Evolutionary conservation across 345 rosid species (phyloP).

Genomic region (Arabis hirsuta): DNA sequence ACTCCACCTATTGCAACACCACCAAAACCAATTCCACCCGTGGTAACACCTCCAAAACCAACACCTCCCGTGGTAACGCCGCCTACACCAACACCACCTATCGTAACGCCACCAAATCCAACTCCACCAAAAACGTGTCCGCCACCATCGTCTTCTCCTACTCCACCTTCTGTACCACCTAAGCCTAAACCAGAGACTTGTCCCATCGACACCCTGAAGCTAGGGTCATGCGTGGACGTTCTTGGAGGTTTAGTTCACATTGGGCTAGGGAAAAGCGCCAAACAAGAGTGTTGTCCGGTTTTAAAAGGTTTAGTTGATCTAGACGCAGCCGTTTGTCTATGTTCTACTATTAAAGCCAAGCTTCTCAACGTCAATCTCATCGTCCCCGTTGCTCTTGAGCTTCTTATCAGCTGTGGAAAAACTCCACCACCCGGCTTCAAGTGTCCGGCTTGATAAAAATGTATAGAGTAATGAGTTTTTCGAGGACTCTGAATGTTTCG

Average conservation of each 20-base stretch:
- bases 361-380: conserved; percentile 66
- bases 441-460: conserved; percentile 43
- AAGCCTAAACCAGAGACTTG: conserved; percentile 56
- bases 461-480: conserved; percentile 17
- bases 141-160: background rate
- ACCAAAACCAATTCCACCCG: background rate
- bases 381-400: conserved; percentile 73
- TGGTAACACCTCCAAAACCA: background rate
- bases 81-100: background rate
- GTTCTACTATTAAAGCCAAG: conserved; percentile 74
- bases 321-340: conserved; percentile 85
- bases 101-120: background rate
- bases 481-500: background rate
- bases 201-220: conserved; percentile 66
- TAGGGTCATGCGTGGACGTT: conserved; percentile 79
- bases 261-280: conserved; percentile 68
- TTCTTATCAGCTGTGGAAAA: conserved; percentile 81
- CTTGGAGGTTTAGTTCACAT: conserved; percentile 70
- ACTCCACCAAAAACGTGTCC: background rate
- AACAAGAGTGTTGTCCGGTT: conserved; percentile 73
- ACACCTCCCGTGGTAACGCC: background rate
- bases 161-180: conserved; percentile 4
- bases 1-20: background rate
- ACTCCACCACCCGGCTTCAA: conserved; percentile 67
- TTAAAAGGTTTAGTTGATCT: conserved; percentile 66